Base-by-base conservation (phyloP, 768 basidiomycete species). In the Panaeolus papilionaceus region DNA sequence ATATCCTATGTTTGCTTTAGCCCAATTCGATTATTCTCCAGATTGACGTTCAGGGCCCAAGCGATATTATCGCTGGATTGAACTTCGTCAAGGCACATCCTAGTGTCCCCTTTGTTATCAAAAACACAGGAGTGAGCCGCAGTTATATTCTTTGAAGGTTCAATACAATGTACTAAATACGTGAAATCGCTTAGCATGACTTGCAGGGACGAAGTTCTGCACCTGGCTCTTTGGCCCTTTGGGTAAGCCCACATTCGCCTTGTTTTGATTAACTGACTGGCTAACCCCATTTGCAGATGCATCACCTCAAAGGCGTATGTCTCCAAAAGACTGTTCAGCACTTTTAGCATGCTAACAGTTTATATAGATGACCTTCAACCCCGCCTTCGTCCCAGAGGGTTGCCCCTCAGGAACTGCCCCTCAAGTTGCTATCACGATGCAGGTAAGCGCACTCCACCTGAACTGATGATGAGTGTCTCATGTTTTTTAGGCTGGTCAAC, bases 401-500 rank as follows among this genome's bases (percentile, higher is more conserved):
- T 49, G 47, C 47, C 47, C 47, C 8, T 20, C 47, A 8, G 23
- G 20, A 1, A 49, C 47, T 26, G 20, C 47, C 1, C n/a, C 20
- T 23, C n/a, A 49, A 12, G 11, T 23, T 23, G 47, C 47, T 9
- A 18, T 49, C 47, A 49, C 47, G 16, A 33, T 33, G 33, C 3
- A 33, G 33, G 33, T 33, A 33, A 33, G 33, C 33, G 33, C 5
- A 5, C 33, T 2, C 33, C 33, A 33, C 33, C 33, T 33, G 3
- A 16, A 44, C 5, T 14, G 16, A 44, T 44, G 42, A 6, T 44
- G 16, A 44, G 12, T 16, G 5, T 16, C 42, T 16, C 42, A 12
- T 44, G 16, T 18, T 23, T 49, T 20, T n/a, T 20, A 49, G 23
- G 78, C 82, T 54, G 84, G 83, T 2, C 81, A 84, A 3, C 81